Percentiles rank a stretch among this genome's conserved stretches.
These are phyloP conservation scores for Blastobotrys capitulatus DNA, from an alignment of 1,139 yeast species.

Conservation along the genomic window DNA sequence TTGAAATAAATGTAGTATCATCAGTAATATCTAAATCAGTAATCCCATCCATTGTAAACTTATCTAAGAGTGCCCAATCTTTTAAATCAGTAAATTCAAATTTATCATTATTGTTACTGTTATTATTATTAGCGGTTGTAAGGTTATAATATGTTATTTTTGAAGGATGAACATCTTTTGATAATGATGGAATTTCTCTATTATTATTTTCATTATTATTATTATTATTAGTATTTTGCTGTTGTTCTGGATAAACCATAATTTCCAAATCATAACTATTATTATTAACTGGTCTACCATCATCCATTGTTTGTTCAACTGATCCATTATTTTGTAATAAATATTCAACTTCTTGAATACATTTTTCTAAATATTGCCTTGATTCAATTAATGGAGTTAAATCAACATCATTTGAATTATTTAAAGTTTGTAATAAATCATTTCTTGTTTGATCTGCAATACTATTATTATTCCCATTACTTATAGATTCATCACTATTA, in stretches of 20 bases:
- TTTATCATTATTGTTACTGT: no score
- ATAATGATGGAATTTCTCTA: neutral
- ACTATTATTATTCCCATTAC: neutral
- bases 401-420: conserved; percentile 18
- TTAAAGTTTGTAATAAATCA: conserved; percentile 10
- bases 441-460: neutral
- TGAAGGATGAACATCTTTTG: conserved; percentile 15
- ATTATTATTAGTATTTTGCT: conserved; percentile 8
- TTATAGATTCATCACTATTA: neutral
- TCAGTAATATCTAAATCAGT: no score
- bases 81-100: no score
- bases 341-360: conserved; percentile 34
- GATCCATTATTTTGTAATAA: conserved; percentile 25
- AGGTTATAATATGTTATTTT: conserved; percentile 7
- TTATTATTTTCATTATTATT: conserved; percentile 5
- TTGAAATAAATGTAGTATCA: neutral
- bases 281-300: no score
- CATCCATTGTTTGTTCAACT: neutral
- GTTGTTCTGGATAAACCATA: no score
- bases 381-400: conserved; percentile 29
- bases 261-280: no score
- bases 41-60: no score
- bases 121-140: neutral
- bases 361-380: conserved; percentile 31
- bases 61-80: no score